Percentiles rank a stretch among this genome's conserved stretches.
Evolutionary conservation across 805 yeast species (phyloP).

Genomic region (Lipomyces kockii): DNA sequence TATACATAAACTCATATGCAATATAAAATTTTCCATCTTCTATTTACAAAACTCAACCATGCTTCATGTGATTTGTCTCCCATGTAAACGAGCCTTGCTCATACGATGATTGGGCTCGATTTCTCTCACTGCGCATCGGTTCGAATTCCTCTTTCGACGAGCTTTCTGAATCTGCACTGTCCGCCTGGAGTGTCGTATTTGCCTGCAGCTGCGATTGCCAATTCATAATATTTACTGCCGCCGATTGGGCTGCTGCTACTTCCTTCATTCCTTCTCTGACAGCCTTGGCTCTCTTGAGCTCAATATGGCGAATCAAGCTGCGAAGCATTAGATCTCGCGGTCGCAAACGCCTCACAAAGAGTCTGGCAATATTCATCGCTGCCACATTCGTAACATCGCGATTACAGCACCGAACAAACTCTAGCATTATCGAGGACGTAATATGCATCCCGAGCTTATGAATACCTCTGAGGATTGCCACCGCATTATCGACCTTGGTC

Average conservation of each 20-base stretch:
- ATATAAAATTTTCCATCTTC: not conserved
- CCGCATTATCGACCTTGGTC: conserved; percentile 11
- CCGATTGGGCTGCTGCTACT: not conserved
- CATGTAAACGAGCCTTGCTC: not conserved
- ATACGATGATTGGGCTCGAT: not conserved
- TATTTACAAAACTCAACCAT: not conserved
- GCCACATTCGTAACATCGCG: conserved; percentile 15
- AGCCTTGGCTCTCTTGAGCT: conserved; percentile 1
- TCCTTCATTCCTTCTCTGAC: not conserved
- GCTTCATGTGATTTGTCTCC: not conserved
- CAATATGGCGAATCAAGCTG: not conserved
- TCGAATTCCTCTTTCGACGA: not conserved
- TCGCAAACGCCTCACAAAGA: not conserved
- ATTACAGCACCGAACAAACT: conserved; percentile 26
- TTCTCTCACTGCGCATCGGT: not conserved
- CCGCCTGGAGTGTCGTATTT: not conserved
- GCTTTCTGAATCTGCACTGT: not conserved
- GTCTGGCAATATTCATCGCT: conserved; percentile 26
- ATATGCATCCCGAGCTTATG: not conserved
- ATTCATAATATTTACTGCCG: not conserved
- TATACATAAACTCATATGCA: not conserved
- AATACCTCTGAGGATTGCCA: conserved; percentile 6
- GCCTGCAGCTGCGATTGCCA: not conserved
- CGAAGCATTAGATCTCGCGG: not conserved
- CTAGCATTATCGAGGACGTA: conserved; percentile 10